Percentiles rank a stretch among this genome's conserved stretches.
These are phyloP conservation scores for Xerocomellus intermedius DNA, from an alignment of 768 basidiomycete species.

Conservation along the genomic window DNA sequence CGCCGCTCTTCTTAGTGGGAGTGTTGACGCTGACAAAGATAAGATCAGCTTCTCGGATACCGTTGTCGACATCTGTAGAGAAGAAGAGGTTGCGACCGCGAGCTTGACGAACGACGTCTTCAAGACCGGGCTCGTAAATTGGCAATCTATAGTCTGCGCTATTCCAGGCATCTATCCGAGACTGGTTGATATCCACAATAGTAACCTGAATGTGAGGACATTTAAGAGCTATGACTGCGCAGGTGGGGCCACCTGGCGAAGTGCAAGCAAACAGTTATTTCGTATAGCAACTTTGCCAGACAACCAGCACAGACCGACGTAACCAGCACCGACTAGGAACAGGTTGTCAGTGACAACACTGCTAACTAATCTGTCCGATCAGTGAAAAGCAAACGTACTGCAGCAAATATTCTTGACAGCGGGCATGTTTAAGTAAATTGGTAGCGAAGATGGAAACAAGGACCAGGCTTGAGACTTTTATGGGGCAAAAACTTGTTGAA, in stretches of 20 bases:
- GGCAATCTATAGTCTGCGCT: slow-evolving; percentile 78
- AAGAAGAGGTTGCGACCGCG: slow-evolving; percentile 97
- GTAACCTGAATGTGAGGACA: slow-evolving; percentile 93
- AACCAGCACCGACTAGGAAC: slow-evolving; percentile 77
- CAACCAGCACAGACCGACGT: slow-evolving; percentile 67
- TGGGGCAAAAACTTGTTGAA: neutral
- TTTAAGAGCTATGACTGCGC: slow-evolving; percentile 91
- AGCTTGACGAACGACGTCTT: slow-evolving; percentile 81
- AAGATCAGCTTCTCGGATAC: slow-evolving; percentile 91
- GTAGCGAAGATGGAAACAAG: too few species aligned
- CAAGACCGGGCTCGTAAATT: slow-evolving; percentile 97
- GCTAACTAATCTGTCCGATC: neutral
- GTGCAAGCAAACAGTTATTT: slow-evolving; percentile 16
- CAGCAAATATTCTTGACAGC: slow-evolving; percentile 83
- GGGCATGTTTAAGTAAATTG: slow-evolving; percentile 28
- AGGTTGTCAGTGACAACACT: slow-evolving; percentile 6
- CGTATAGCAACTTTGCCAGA: neutral
- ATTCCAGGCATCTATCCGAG: slow-evolving; percentile 97
- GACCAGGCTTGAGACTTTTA: neutral
- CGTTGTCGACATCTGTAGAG: slow-evolving; percentile 91
- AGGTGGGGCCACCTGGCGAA: slow-evolving; percentile 82
- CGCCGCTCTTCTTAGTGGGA: slow-evolving; percentile 96
- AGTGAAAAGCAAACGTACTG: slow-evolving; percentile 52
- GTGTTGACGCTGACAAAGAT: slow-evolving; percentile 99
- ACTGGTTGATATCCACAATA: slow-evolving; percentile 96